These are phyloP conservation scores for Hericium alpestre DNA, from an alignment of 768 basidiomycete genomes.

Conservation along the genomic window DNA sequence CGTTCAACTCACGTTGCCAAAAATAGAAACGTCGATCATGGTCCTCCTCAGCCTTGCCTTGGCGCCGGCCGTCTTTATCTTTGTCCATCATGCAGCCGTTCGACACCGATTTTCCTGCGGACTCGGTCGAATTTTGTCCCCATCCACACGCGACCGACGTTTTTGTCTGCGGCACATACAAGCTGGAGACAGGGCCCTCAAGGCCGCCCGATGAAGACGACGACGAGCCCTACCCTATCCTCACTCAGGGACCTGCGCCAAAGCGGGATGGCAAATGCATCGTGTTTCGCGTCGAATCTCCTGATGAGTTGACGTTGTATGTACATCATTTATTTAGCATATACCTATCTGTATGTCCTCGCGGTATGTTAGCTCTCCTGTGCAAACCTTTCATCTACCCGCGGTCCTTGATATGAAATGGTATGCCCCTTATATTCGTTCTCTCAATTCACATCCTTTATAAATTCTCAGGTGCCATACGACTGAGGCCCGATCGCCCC, in stretches of 20 bases:
- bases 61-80: too few relatives aligned
- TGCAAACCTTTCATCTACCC: conserved; percentile 62
- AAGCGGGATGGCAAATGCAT: conserved; percentile 63
- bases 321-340: background rate
- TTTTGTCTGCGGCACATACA: conserved; percentile 88
- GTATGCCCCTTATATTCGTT: conserved; percentile 28
- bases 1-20: too few relatives aligned
- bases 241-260: conserved; percentile 18
- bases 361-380: conserved; percentile 27
- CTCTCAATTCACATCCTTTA: background rate
- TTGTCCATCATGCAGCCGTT: conserved; percentile 11
- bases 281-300: conserved; percentile 39
- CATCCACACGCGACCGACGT: conserved; percentile 45
- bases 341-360: background rate
- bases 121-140: conserved; percentile 88
- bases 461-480: conserved; percentile 46
- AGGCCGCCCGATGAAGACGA: conserved; percentile 1
- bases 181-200: conserved; percentile 38
- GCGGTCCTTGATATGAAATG: conserved; percentile 95
- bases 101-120: conserved; percentile 79
- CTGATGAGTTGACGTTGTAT: conserved; percentile 26
- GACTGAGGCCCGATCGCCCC: conserved; percentile 27
- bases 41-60: background rate
- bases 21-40: background rate
- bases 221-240: background rate